Conservation (phyloP, 2,329 filamentous ascomycete genomes). For the Sordariomycetes sp. region DNA sequence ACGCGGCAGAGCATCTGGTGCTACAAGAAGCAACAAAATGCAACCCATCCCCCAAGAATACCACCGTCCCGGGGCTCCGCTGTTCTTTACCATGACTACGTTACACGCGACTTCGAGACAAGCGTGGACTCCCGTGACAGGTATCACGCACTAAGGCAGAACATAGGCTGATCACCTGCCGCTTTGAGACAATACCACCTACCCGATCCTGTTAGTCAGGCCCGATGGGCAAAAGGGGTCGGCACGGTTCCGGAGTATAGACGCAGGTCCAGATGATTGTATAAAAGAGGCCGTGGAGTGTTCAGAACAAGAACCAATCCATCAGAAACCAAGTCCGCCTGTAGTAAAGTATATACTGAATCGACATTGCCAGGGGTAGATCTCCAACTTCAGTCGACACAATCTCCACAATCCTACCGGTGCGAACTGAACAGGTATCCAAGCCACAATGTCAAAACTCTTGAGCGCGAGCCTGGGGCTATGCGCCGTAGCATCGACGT, state of each 20-base stretch:
- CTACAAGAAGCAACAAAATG: too few relatives aligned
- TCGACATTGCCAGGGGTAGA: neutral
- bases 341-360: neutral
- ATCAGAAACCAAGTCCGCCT: neutral
- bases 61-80: too few relatives aligned
- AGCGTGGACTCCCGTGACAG: too few relatives aligned
- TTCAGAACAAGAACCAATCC: neutral
- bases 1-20: too few relatives aligned
- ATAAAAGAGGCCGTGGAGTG: neutral
- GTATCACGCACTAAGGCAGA: too few relatives aligned
- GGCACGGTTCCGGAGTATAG: neutral
- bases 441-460: neutral
- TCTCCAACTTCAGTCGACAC: neutral
- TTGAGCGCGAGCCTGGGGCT: neutral
- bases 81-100: too few relatives aligned
- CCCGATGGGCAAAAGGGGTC: neutral
- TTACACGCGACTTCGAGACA: too few relatives aligned
- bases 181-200: slow-evolving; percentile 1
- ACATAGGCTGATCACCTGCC: too few relatives aligned
- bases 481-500: neutral
- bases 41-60: too few relatives aligned
- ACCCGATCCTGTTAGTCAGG: neutral
- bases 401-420: neutral
- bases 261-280: too few relatives aligned
- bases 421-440: neutral